A percentile compares a stretch with the other conserved stretches of the same genome.
These are phyloP conservation scores for Cytidiella melzeri DNA, from an alignment of 768 basidiomycete species.

Conservation along the genomic window DNA sequence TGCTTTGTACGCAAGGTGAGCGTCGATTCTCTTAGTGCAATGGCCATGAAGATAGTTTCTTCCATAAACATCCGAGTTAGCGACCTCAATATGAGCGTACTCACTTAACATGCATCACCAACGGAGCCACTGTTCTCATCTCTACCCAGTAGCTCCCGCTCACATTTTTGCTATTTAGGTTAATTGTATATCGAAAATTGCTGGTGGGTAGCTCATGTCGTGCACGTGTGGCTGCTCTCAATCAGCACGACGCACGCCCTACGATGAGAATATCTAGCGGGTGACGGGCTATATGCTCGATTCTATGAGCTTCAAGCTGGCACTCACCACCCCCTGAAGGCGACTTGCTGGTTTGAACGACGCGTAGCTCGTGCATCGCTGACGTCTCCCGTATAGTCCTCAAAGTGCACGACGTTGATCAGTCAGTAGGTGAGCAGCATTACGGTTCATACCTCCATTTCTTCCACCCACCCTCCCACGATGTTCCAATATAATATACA, in stretches of 20 bases:
- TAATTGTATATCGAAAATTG: constrained; percentile 10
- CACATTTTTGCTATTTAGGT: too few species aligned
- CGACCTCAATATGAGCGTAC: constrained; percentile 65
- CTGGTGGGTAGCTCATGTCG: constrained; percentile 6
- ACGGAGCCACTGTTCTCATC: too few species aligned
- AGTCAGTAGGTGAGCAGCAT: constrained; percentile 9
- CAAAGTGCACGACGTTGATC: too few species aligned
- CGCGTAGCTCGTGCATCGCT: too few species aligned
- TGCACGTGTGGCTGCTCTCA: neutral
- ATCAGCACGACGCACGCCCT: constrained; percentile 1
- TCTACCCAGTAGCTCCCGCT: too few species aligned
- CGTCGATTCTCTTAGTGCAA: constrained; percentile 3
- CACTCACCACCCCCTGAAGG: constrained; percentile 42
- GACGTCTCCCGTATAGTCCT: too few species aligned
- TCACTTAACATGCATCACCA: constrained; percentile 71
- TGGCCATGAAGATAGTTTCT: constrained; percentile 53
- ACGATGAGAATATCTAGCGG: constrained; percentile 33
- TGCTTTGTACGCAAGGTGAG: constrained; percentile 30
- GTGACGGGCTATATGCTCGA: constrained; percentile 23
- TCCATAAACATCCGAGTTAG: constrained; percentile 63
- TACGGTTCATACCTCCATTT: too few species aligned
- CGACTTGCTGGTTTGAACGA: too few species aligned
- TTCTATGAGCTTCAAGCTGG: constrained; percentile 28
- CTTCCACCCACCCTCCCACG: constrained; percentile 29
- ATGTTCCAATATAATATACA: constrained; percentile 49